Base-by-base conservation (phyloP, 495 filamentous ascomycete species). In the Penicillium ochrochloron region DNA sequence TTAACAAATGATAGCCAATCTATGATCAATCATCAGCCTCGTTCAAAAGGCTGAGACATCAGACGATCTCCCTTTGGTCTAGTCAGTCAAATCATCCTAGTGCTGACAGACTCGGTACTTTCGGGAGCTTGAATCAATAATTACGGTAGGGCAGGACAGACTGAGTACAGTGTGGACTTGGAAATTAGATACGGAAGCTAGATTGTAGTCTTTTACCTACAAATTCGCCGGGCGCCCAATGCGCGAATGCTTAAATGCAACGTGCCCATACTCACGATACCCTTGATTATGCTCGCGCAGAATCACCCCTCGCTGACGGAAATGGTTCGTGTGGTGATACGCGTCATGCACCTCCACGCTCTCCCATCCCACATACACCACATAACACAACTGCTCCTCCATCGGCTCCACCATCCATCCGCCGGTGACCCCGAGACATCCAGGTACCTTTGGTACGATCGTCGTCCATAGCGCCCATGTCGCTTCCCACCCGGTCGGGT, bases 181-280 rank as follows among this genome's bases (percentile, higher is more conserved):
- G n/a, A n/a, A n/a, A n/a, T 14, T 42, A 42, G 14, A 17, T 42
- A 17, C 15, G 4, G 25, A 27, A 27, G 25, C 4, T 27, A 27
- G 1, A 2, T 27, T 27, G 25, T 27, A 27, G 25, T 27, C 25
- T 27, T 33, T 33, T 4, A 33, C 31, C 31, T 52, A 70, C 50
- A 67, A 55, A 58, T 65, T 79, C 80, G 53, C 89, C 88, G 57
- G 48, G 23, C 31, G 58, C 35, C 19, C 52, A 59, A 55, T 57
- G n/a, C 59, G 61, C 61, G 62, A 67, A 39, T 68, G 37, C 35
- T 10, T 29, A 53, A 73, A 70, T 34, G 54, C 59, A 29, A 73
- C 60, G 65, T 73, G 69, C 12, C 67, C 66, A 66, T 71, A 70
- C 60, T 69, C 61, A 48, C 66, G 59, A 57, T 63, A 69, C 46